Conservation (phyloP, 169 alveolate species). For the Plasmodium fragile region DNA sequence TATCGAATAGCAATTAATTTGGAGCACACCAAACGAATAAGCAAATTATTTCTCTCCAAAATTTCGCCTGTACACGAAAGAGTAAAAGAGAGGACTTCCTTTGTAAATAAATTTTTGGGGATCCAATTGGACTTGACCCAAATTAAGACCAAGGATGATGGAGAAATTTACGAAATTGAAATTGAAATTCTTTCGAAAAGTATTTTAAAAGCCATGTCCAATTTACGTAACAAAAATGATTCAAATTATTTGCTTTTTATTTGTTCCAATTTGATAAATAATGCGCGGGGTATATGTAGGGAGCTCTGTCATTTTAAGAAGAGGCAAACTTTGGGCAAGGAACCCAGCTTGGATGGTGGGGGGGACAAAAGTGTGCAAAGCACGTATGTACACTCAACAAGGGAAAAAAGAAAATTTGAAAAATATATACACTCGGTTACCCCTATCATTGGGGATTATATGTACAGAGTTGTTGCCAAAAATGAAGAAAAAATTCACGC, state of each 20-base stretch:
- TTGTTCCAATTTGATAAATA: constrained; percentile 63
- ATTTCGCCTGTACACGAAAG: constrained; percentile 66
- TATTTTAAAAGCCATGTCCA: constrained; percentile 64
- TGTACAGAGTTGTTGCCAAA: constrained; percentile 68
- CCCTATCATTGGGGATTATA: constrained; percentile 62
- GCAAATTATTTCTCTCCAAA: constrained; percentile 63
- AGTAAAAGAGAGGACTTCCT: constrained; percentile 50
- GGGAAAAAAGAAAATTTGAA: constrained; percentile 36
- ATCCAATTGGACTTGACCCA: constrained; percentile 64
- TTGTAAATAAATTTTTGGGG: constrained; percentile 55
- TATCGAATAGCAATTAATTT: constrained; percentile 67
- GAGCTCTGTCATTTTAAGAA: constrained; percentile 16
- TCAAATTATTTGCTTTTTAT: constrained; percentile 72
- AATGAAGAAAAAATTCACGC: constrained; percentile 36
- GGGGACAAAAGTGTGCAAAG: background rate
- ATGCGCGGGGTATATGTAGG: constrained; percentile 63
- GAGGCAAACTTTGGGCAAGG: background rate
- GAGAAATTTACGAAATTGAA: constrained; percentile 59
- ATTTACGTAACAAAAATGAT: constrained; percentile 66
- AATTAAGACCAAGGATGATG: constrained; percentile 36
- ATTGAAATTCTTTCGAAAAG: constrained; percentile 71
- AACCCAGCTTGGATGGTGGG: background rate
- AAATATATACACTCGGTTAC: constrained; percentile 41
- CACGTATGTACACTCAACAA: constrained; percentile 3
- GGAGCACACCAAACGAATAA: constrained; percentile 51